phyloP scores from a whole-genome alignment of 2,329 filamentous ascomycete genomes.

The Scorias spongiosa region DNA sequence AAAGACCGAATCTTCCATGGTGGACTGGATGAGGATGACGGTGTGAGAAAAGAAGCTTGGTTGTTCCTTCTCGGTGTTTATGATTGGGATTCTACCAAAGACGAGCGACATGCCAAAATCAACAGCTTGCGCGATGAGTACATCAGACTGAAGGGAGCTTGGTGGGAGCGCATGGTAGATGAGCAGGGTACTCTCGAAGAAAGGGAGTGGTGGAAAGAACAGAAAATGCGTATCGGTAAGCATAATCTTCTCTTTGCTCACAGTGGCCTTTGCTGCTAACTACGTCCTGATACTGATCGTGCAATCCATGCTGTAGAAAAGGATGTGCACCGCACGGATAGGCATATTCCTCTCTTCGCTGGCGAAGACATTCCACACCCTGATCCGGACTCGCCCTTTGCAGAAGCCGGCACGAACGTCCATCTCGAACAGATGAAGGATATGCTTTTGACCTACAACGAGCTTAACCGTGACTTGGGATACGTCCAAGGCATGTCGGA shows the following conservation, averaged over 20 bases:
- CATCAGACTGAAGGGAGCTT: conserved; percentile 78
- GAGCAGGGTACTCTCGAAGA: conserved; percentile 65
- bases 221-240: conserved; percentile 83
- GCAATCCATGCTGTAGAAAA: conserved; percentile 52
- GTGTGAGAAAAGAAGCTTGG: conserved; percentile 93
- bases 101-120: conserved; percentile 69
- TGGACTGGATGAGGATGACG: conserved; percentile 74
- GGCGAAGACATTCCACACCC: conserved; percentile 95
- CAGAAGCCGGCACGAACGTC: conserved; percentile 83
- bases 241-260: conserved; percentile 6
- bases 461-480: conserved; percentile 87
- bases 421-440: conserved; percentile 99
- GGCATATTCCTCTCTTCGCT: conserved; percentile 84
- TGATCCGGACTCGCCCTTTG: conserved; percentile 88
- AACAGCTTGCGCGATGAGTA: conserved; percentile 87
- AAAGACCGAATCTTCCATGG: conserved; percentile 97
- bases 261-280: conserved; percentile 6
- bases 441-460: conserved; percentile 96
- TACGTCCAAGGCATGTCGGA: conserved; percentile 99
- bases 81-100: conserved; percentile 77
- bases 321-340: conserved; percentile 93
- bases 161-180: conserved; percentile 91
- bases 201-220: conserved; percentile 93
- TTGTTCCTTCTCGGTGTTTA: conserved; percentile 83
- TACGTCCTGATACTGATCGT: conserved; percentile 24